phyloP scores from a whole-genome alignment of 495 filamentous ascomycete genomes.

The Saxophila tyrrhenica region DNA sequence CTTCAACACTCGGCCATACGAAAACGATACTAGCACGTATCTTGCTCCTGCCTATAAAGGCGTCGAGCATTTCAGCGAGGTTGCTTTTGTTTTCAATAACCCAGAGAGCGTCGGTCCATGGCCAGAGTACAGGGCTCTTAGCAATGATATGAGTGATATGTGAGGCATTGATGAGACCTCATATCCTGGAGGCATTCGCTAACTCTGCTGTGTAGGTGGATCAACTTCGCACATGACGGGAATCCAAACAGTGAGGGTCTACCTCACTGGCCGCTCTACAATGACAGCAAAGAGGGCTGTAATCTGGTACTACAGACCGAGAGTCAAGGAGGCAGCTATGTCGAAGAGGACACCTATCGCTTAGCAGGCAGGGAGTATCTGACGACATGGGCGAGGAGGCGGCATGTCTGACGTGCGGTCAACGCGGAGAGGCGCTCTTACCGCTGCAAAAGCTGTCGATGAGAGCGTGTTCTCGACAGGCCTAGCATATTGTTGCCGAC shows the following conservation, averaged over 20 bases:
- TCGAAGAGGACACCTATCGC: conserved; percentile 21
- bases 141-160: conserved; percentile 19
- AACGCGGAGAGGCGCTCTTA: too few relatives aligned
- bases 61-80: conserved; percentile 21
- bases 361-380: conserved; percentile 23
- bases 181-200: too few relatives aligned
- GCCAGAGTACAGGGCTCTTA: conserved; percentile 17
- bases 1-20: conserved; percentile 21
- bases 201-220: too few relatives aligned
- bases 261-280: conserved; percentile 21
- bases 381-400: conserved; percentile 21
- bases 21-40: conserved; percentile 18
- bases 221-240: conserved; percentile 18
- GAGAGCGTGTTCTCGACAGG: too few relatives aligned
- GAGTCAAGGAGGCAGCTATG: conserved; percentile 19
- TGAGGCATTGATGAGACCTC: too few relatives aligned
- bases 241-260: conserved; percentile 17
- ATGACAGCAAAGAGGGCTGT: conserved; percentile 11
- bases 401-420: conserved; percentile 23
- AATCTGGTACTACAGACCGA: conserved; percentile 24
- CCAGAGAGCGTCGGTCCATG: conserved; percentile 20
- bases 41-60: conserved; percentile 20
- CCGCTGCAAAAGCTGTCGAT: too few relatives aligned
- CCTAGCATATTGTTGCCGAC: too few relatives aligned
- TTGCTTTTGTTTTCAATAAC: conserved; percentile 20